Percentiles rank a stretch among this genome's conserved stretches.
Conservation (phyloP, 2,329 filamentous ascomycete genomes). For the Arthrobotrys conoides region DNA sequence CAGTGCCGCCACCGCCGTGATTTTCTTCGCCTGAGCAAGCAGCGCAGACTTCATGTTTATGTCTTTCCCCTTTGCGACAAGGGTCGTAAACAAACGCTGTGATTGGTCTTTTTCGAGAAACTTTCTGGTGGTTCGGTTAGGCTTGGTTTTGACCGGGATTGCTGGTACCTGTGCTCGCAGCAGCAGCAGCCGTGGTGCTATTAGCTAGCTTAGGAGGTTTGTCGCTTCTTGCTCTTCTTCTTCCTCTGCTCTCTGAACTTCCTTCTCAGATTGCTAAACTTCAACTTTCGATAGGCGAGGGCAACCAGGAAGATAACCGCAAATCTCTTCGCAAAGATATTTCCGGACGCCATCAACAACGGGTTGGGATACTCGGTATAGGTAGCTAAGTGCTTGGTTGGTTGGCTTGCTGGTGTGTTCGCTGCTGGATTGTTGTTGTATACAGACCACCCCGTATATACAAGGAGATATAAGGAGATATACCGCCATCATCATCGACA, state of each 20-base stretch:
- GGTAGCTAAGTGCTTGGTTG: too few species aligned
- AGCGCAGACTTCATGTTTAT: slow-evolving; percentile 48
- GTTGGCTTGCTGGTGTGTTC: too few species aligned
- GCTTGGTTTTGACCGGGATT: too few species aligned
- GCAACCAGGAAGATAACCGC: background rate
- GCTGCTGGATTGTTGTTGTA: too few species aligned
- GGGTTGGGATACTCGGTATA: too few species aligned
- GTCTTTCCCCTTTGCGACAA: slow-evolving; percentile 43
- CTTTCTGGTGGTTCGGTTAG: background rate
- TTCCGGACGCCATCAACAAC: too few species aligned
- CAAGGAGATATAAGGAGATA: too few species aligned
- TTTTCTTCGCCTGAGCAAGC: slow-evolving; percentile 33
- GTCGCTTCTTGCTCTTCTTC: background rate
- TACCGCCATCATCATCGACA: too few species aligned
- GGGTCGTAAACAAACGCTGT: slow-evolving; percentile 51
- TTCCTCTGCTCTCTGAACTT: background rate
- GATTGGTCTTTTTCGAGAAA: slow-evolving; percentile 24
- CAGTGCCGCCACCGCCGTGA: slow-evolving; percentile 44
- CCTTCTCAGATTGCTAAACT: background rate
- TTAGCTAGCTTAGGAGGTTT: too few species aligned
- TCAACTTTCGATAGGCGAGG: background rate
- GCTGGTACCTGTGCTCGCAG: too few species aligned
- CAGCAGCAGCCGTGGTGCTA: too few species aligned
- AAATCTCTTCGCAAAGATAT: background rate
- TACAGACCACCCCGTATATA: too few species aligned